phyloP scores from a whole-genome alignment of 345 rosid genomes.

The Leavenworthia alabamica region DNA sequence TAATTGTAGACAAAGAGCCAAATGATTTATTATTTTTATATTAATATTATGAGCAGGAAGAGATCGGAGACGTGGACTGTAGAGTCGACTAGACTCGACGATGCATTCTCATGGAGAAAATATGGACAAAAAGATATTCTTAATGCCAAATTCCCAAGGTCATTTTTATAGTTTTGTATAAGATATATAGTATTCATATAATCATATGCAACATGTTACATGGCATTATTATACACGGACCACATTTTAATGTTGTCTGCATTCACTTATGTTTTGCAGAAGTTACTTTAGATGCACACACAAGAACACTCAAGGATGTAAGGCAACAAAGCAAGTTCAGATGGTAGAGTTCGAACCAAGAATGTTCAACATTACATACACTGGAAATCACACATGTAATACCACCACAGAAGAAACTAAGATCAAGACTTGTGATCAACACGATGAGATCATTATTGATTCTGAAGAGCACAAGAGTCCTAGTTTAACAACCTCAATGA shows the following conservation, averaged over 20 bases:
- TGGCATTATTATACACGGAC: not conserved
- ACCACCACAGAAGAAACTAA: slow-evolving; percentile 15
- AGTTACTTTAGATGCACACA: slow-evolving; percentile 78
- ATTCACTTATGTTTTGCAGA: slow-evolving; percentile 40
- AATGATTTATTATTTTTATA: not conserved
- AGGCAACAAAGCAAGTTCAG: slow-evolving; percentile 83
- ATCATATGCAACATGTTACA: slow-evolving; percentile 10
- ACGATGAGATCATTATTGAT: slow-evolving; percentile 23
- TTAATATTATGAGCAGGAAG: slow-evolving; percentile 41
- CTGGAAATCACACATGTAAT: slow-evolving; percentile 61
- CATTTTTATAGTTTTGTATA: not conserved
- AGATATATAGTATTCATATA: not conserved
- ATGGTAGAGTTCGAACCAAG: slow-evolving; percentile 42
- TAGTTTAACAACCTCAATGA: slow-evolving; percentile 16
- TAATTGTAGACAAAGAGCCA: not conserved
- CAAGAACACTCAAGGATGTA: slow-evolving; percentile 61
- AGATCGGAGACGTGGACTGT: slow-evolving; percentile 31
- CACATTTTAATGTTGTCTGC: slow-evolving; percentile 9
- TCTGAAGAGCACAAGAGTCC: slow-evolving; percentile 22
- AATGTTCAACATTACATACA: slow-evolving; percentile 44
- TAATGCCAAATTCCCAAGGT: slow-evolving; percentile 67
- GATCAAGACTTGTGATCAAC: slow-evolving; percentile 12
- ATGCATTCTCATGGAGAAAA: slow-evolving; percentile 72
- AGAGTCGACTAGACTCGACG: slow-evolving; percentile 40
- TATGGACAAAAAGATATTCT: slow-evolving; percentile 84